These are phyloP conservation scores for Pharnaceum exiguum DNA, from an alignment of 148 eudicot genomes.

Conservation along the genomic window DNA sequence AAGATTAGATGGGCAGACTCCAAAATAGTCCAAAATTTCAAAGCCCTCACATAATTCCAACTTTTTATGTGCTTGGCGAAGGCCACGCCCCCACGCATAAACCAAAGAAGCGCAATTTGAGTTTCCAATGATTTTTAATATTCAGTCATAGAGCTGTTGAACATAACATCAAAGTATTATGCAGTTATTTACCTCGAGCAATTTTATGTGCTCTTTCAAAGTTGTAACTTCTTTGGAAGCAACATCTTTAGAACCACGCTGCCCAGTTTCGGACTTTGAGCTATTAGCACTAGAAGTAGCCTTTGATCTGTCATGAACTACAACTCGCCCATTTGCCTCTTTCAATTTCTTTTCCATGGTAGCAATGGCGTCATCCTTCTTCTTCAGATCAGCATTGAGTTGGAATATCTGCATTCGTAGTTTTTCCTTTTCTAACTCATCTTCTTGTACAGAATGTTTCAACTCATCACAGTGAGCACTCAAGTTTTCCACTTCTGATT, in stretches of 20 bases:
- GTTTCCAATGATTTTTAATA: too few relatives aligned
- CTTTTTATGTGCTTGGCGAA: too few relatives aligned
- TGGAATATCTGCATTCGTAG: slow-evolving; percentile 51
- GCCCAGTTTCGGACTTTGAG: slow-evolving; percentile 23
- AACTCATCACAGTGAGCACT: slow-evolving; percentile 41
- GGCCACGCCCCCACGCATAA: too few relatives aligned
- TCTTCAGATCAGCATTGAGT: slow-evolving; percentile 52
- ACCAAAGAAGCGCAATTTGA: neutral
- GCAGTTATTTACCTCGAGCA: slow-evolving; percentile 63
- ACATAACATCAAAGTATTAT: neutral
- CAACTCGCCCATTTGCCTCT: slow-evolving; percentile 30
- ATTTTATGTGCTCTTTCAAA: slow-evolving; percentile 57
- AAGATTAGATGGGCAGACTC: too few relatives aligned
- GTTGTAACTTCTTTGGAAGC: slow-evolving; percentile 50
- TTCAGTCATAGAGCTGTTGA: too few relatives aligned
- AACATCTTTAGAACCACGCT: slow-evolving; percentile 43
- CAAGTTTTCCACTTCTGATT: slow-evolving; percentile 43
- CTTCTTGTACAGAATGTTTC: slow-evolving; percentile 37
- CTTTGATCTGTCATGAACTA: slow-evolving; percentile 37
- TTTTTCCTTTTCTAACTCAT: slow-evolving; percentile 62
- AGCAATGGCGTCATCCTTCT: slow-evolving; percentile 52
- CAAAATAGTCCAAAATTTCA: too few relatives aligned
- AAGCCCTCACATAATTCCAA: too few relatives aligned
- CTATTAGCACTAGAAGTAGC: slow-evolving; percentile 29
- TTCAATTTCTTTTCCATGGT: slow-evolving; percentile 62